Conservation (phyloP, 2,329 filamentous ascomycete species). For the Biscogniauxia marginata region DNA sequence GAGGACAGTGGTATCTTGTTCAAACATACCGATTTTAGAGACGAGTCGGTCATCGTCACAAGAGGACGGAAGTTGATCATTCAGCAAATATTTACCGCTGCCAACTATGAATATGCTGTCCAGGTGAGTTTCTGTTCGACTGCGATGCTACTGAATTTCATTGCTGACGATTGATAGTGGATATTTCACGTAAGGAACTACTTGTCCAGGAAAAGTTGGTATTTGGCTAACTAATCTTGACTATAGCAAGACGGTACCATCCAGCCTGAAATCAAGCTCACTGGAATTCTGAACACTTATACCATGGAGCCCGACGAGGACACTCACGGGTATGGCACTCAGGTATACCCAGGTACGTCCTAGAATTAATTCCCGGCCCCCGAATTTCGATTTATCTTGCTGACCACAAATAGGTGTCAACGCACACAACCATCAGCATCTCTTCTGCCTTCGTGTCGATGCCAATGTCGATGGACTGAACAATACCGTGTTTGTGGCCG, state of each 20-base stretch:
- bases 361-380: not conserved
- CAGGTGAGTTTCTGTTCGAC: conserved; percentile 31
- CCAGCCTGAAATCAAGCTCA: conserved; percentile 88
- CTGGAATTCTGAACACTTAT: conserved; percentile 91
- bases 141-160: not conserved
- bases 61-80: conserved; percentile 82
- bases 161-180: conserved; percentile 67
- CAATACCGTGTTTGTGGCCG: conserved; percentile 83
- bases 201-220: not conserved
- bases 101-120: conserved; percentile 85
- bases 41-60: conserved; percentile 83
- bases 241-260: conserved; percentile 77
- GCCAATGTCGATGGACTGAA: conserved; percentile 81
- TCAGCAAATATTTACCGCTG: conserved; percentile 90
- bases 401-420: conserved; percentile 62
- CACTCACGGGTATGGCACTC: conserved; percentile 82
- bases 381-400: conserved; percentile 2
- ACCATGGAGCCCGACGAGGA: conserved; percentile 77
- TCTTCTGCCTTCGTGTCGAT: conserved; percentile 88
- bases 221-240: conserved; percentile 16
- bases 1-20: conserved; percentile 90
- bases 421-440: conserved; percentile 92
- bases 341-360: conserved; percentile 69
- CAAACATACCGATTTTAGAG: conserved; percentile 92
- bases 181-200: conserved; percentile 63